phyloP scores from a whole-genome alignment of 495 filamentous ascomycete species.

The Penicillium odoratum region DNA sequence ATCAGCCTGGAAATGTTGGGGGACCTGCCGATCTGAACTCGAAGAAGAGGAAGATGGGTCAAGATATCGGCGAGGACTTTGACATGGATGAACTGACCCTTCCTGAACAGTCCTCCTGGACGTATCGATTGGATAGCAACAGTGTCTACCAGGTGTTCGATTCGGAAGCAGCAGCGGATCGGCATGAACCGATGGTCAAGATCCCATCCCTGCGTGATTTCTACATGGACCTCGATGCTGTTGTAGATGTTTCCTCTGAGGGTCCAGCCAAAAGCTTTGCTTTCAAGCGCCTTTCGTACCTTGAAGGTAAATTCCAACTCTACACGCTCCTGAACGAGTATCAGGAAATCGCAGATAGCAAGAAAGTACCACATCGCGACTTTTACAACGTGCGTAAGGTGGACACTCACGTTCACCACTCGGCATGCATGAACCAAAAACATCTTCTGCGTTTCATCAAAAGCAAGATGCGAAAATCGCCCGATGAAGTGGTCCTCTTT shows the following conservation, averaged over 20 bases:
- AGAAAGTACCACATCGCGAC: constrained; percentile 93
- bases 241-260: constrained; percentile 83
- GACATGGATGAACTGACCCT: constrained; percentile 70
- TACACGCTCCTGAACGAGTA: constrained; percentile 93
- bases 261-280: constrained; percentile 97
- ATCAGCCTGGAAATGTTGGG: constrained; percentile 23
- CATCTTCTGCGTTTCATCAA: constrained; percentile 98
- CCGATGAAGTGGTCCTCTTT: constrained; percentile 89
- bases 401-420: constrained; percentile 98
- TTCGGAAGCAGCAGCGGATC: constrained; percentile 54
- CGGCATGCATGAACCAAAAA: constrained; percentile 99
- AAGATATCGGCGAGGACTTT: constrained; percentile 91
- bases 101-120: constrained; percentile 61
- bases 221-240: constrained; percentile 89
- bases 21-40: constrained; percentile 24
- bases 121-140: constrained; percentile 76
- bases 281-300: constrained; percentile 87
- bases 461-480: constrained; percentile 97
- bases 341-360: constrained; percentile 96
- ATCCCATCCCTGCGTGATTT: constrained; percentile 90
- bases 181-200: constrained; percentile 65
- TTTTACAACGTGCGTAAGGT: constrained; percentile 99
- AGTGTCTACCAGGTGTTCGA: constrained; percentile 93
- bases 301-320: constrained; percentile 95
- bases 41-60: constrained; percentile 78